Percentiles rank a stretch among this genome's conserved stretches.
phyloP scores from a whole-genome alignment of 495 filamentous ascomycete genomes.

The Penicillium antarcticum region DNA sequence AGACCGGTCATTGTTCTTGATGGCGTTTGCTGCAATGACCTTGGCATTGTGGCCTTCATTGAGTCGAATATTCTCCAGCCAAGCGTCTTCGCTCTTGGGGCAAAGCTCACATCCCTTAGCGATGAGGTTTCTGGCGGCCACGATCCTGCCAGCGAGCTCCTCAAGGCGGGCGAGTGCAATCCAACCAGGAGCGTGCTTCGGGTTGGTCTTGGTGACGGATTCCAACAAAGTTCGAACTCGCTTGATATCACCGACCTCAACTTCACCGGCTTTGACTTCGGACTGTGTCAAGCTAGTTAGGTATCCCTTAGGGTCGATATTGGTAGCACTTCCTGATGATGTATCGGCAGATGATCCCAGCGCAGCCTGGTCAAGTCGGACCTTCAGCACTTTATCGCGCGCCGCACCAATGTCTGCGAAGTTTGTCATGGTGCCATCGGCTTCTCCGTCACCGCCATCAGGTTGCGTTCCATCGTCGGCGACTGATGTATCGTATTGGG shows the following conservation, averaged over 20 bases:
- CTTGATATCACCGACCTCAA: constrained; percentile 91
- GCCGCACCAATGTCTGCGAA: constrained; percentile 98
- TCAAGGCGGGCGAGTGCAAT: constrained; percentile 92
- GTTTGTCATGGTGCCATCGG: constrained; percentile 90
- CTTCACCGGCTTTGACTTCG: constrained; percentile 71
- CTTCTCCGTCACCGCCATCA: constrained; percentile 43
- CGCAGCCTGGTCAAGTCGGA: constrained; percentile 85
- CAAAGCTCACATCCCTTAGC: constrained; percentile 83
- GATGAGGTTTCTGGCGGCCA: constrained; percentile 80
- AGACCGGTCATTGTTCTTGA: constrained; percentile 84
- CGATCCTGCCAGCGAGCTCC: constrained; percentile 85
- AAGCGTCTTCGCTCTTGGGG: constrained; percentile 90
- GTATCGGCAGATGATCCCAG: constrained; percentile 67
- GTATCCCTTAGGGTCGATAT: constrained; percentile 93
- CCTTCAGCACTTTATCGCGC: constrained; percentile 88
- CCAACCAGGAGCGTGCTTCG: constrained; percentile 93
- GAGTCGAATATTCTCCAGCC: constrained; percentile 91
- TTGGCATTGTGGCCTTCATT: constrained; percentile 92
- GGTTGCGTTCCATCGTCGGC: constrained; percentile 67
- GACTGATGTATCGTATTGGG: constrained; percentile 81
- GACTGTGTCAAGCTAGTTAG: constrained; percentile 82
- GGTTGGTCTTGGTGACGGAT: constrained; percentile 93
- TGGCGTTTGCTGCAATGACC: constrained; percentile 91
- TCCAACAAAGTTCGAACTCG: constrained; percentile 90
- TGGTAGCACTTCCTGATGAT: constrained; percentile 76